phyloP scores from a whole-genome alignment of 1,284 basidiomycete species.

The Cryptococcus sp. region DNA sequence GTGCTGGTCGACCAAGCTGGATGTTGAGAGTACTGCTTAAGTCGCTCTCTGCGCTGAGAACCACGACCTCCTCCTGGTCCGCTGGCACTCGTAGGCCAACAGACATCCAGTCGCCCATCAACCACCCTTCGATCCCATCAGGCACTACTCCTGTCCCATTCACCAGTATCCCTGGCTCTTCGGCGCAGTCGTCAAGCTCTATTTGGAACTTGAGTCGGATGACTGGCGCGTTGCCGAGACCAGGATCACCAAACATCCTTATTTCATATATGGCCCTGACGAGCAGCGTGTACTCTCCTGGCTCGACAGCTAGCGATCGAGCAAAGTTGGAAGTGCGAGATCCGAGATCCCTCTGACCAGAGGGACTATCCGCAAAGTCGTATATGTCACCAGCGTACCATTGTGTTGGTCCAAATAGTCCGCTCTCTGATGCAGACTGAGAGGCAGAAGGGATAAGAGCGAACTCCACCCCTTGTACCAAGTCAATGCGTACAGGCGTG shows the following conservation, averaged over 20 bases:
- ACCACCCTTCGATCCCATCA: conserved; percentile 37
- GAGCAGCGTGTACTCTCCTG: conserved; percentile 41
- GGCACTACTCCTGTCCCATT: conserved; percentile 26
- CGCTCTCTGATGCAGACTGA: neutral
- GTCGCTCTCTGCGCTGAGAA: conserved; percentile 9
- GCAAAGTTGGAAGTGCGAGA: conserved; percentile 33
- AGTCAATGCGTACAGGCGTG: conserved; percentile 35
- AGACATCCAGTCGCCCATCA: conserved; percentile 39
- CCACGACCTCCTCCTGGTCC: neutral
- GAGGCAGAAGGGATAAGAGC: conserved; percentile 37
- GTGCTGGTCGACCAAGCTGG: conserved; percentile 1
- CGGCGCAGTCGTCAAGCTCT: conserved; percentile 13
- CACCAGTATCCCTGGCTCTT: conserved; percentile 5
- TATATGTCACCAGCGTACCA: conserved; percentile 52
- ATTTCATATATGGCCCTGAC: conserved; percentile 47
- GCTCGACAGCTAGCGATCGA: conserved; percentile 24
- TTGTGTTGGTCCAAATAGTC: conserved; percentile 5
- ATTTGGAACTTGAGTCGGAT: conserved; percentile 35
- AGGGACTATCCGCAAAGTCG: conserved; percentile 31
- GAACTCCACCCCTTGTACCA: conserved; percentile 44
- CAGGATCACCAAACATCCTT: conserved; percentile 50
- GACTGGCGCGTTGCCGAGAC: conserved; percentile 19
- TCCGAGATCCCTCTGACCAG: neutral
- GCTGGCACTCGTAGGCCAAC: conserved; percentile 21
- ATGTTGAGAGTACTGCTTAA: neutral